Percentiles rank a stretch among this genome's conserved stretches.
Conservation (phyloP, 2,329 filamentous ascomycete genomes). For the Mariannaea sp. region DNA sequence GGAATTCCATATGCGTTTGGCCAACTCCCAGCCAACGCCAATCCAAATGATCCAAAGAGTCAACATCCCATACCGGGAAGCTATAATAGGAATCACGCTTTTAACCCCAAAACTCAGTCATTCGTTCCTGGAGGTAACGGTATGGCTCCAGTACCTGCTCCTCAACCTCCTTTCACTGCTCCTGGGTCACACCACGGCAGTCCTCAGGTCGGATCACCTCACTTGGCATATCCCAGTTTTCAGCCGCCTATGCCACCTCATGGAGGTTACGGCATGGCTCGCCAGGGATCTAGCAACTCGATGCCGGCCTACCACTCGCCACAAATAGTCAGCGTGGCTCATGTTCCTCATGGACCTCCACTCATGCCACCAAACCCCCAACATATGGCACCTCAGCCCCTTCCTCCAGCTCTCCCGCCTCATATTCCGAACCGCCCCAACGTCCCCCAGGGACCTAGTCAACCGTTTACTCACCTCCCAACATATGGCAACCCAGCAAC, state of each 20-base stretch:
- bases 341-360: constrained; percentile 49
- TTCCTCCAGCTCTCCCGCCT: constrained; percentile 48
- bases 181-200: constrained; percentile 57
- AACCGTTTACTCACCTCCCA: constrained; percentile 57
- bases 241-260: constrained; percentile 53
- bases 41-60: constrained; percentile 72
- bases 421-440: constrained; percentile 54
- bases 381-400: constrained; percentile 47
- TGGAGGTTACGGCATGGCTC: constrained; percentile 59
- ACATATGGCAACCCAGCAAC: constrained; percentile 65
- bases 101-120: constrained; percentile 93
- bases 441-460: constrained; percentile 49
- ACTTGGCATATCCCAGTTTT: constrained; percentile 55
- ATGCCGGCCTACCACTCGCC: constrained; percentile 55
- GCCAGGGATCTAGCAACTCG: constrained; percentile 61
- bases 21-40: constrained; percentile 72
- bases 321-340: constrained; percentile 36
- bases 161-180: constrained; percentile 54
- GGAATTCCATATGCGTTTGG: constrained; percentile 73
- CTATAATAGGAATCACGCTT: constrained; percentile 76
- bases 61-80: constrained; percentile 86
- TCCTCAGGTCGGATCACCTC: constrained; percentile 57
- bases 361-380: constrained; percentile 45
- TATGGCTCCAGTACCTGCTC: constrained; percentile 54
- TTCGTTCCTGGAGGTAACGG: constrained; percentile 72